Base-by-base conservation (phyloP, 768 basidiomycete species). In the Podaxis sp. region DNA sequence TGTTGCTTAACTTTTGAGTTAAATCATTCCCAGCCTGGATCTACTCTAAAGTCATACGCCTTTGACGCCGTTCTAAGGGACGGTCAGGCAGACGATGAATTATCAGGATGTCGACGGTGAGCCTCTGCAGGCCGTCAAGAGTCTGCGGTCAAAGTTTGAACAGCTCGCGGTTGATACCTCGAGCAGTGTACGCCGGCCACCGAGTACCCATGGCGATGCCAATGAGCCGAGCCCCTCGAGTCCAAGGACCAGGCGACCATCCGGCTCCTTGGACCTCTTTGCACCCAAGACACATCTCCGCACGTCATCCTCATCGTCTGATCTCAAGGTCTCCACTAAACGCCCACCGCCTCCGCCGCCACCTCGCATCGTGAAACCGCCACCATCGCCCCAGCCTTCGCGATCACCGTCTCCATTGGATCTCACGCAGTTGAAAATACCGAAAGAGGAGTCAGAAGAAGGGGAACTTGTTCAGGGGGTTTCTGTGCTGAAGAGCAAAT, bases 141-240 rank as follows among this genome's bases (percentile, higher is more conserved):
- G 81, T 64, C 78, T 93, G 17, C 83, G 84, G 50, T 89, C 87
- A 33, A 84, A 78, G 68, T 93, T 91, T 69, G 90, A 93, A 70
- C 82, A 86, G 67, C 75, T 90, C 26, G 87, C 89, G 3, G 76
- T 77, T 51, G 76, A 77, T 10, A 74, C 78, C 12, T 66, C 65
- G 24, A 37, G 41, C 40, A 24, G 38, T 10, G 37, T 17, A 5
- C 46, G 58, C 5, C 13, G 36, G 40, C 17, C 40, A 8, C 55
- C 28, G 22, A 63, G 38, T 56, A 64, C 69, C 63, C 61, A 50
- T 7, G 26, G n/a, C 51, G 26, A 37, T 15, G 8, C 20, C 13
- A 20, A n/a, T 22, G 46, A 7, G 15, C 28, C 63, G 20, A 71
- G 76, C 26, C 69, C 74, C n/a, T 60, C 70, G 2, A 77, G 73